Conservation (phyloP, 306 rosid genomes). For the Quercus glauca region DNA sequence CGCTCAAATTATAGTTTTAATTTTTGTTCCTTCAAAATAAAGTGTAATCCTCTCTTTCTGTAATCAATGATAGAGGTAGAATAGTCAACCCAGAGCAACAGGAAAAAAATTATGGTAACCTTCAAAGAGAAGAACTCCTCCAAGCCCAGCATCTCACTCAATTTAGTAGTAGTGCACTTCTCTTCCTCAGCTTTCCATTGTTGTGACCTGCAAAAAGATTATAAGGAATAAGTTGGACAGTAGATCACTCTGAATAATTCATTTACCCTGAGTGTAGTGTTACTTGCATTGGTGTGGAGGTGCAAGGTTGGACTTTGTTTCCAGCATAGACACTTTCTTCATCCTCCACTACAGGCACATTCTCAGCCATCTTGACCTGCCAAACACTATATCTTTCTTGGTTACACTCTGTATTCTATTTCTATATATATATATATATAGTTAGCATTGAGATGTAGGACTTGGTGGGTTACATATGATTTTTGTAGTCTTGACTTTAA, state of each 20-base stretch:
- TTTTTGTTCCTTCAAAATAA: too few relatives aligned
- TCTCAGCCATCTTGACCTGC: constrained; percentile 1
- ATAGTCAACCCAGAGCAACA: too few relatives aligned
- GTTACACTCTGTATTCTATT: background rate
- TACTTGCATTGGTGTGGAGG: constrained; percentile 5
- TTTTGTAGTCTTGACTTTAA: background rate
- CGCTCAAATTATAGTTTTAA: too few relatives aligned
- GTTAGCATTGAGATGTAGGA: background rate
- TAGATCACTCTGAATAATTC: background rate
- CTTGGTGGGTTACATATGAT: background rate
- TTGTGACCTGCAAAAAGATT: constrained; percentile 22
- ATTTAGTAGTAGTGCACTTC: constrained; percentile 9
- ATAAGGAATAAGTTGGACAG: background rate
- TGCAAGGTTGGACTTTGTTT: constrained; percentile 22
- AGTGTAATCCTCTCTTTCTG: too few relatives aligned
- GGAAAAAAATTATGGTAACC: constrained; percentile 10
- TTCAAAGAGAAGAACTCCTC: constrained; percentile 23
- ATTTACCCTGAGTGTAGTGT: background rate
- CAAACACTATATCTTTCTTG: background rate
- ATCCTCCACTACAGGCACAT: background rate
- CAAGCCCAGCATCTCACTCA: constrained; percentile 33
- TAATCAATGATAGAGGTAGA: too few relatives aligned
- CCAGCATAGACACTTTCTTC: constrained; percentile 11
- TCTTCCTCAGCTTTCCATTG: constrained; percentile 14
- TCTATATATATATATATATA: background rate